Evolutionary conservation across 2,329 filamentous ascomycete genomes (phyloP).

Genomic region (Aspergillus costaricaensis): DNA sequence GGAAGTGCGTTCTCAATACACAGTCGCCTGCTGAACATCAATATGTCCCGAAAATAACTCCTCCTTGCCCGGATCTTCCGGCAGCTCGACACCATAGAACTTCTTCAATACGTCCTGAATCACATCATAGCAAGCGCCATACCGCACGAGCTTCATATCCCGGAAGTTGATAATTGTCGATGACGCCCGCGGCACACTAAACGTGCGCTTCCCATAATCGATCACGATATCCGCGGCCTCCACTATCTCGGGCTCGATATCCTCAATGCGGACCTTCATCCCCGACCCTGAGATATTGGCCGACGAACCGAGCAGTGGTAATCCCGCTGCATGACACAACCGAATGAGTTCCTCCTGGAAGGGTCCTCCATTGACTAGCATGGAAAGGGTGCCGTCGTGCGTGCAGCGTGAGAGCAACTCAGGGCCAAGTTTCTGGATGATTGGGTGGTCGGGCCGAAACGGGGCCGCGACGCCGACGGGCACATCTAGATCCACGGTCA

Average conservation of each 20-base stretch:
- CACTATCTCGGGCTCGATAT: conserved; percentile 33
- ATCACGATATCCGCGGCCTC: conserved; percentile 33
- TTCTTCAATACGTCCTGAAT: conserved; percentile 27
- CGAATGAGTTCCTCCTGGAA: conserved; percentile 31
- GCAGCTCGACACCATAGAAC: conserved; percentile 22
- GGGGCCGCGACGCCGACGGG: conserved; percentile 30
- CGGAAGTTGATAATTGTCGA: conserved; percentile 35
- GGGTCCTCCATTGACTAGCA: conserved; percentile 30
- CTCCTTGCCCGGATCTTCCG: conserved; percentile 22
- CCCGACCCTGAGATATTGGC: conserved; percentile 36
- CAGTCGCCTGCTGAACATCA: neutral
- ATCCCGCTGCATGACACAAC: conserved; percentile 21
- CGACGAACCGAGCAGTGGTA: conserved; percentile 31
- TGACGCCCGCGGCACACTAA: conserved; percentile 24
- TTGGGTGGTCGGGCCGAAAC: conserved; percentile 25
- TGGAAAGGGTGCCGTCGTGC: conserved; percentile 26
- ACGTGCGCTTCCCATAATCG: conserved; percentile 34
- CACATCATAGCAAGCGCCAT: conserved; percentile 30
- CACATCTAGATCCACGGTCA: conserved; percentile 29
- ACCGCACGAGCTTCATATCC: conserved; percentile 26
- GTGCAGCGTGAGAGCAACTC: conserved; percentile 19
- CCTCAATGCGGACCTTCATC: conserved; percentile 27
- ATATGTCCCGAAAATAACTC: conserved; percentile 20
- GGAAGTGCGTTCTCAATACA: neutral
- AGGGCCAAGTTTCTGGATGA: conserved; percentile 20